These are phyloP conservation scores for Keqinozyma sinolaborantium DNA, from an alignment of 1,139 yeast species.

Conservation along the genomic window DNA sequence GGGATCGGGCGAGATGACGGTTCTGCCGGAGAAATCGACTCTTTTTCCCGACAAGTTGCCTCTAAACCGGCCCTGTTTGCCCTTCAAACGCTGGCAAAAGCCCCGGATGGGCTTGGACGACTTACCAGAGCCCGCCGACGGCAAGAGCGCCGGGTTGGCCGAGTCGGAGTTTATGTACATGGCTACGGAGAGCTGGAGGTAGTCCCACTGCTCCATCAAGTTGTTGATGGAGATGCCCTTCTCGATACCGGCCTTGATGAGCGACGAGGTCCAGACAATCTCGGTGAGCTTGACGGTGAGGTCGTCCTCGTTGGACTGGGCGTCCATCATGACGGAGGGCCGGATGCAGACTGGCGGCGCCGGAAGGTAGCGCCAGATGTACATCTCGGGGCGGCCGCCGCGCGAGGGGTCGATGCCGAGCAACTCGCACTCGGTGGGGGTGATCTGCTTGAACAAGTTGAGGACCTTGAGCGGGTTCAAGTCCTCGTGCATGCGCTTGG, in stretches of 20 bases:
- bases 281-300: conserved; percentile 93
- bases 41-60: conserved; percentile 98
- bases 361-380: conserved; percentile 94
- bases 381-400: conserved; percentile 95
- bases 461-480: conserved; percentile 89
- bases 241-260: conserved; percentile 91
- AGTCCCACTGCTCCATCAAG: conserved; percentile 99
- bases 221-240: conserved; percentile 91
- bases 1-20: conserved; percentile 98
- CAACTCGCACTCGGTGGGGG: conserved; percentile 86
- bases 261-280: conserved; percentile 91
- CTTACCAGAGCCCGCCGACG: conserved; percentile 55
- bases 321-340: conserved; percentile 94
- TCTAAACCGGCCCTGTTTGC: conserved; percentile 98
- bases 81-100: conserved; percentile 93
- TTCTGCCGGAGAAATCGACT: conserved; percentile 97
- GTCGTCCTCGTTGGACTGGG: conserved; percentile 95
- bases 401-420: conserved; percentile 84
- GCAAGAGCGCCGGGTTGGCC: conserved; percentile 75
- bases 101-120: conserved; percentile 86
- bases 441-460: conserved; percentile 79
- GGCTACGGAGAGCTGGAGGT: conserved; percentile 89
- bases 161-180: conserved; percentile 97
- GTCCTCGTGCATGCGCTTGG: conserved; percentile 88
- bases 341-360: conserved; percentile 99